Evolutionary conservation across 2,329 filamentous ascomycete genomes (phyloP), one percentile per base, ranked within the genome.

Genomic region (Mycogone perniciosa): DNA sequence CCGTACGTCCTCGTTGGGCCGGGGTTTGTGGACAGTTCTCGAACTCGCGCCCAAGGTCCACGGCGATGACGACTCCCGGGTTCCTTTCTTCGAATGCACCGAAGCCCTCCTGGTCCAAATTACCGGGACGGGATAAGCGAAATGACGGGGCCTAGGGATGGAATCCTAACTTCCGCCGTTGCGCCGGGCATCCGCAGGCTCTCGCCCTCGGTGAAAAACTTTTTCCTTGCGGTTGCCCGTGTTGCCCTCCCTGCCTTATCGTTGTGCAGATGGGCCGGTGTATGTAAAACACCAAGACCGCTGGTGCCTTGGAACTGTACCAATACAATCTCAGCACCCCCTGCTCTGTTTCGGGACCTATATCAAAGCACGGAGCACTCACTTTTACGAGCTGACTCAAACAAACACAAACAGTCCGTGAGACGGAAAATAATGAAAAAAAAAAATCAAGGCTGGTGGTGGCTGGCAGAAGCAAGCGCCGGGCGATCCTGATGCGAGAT

Each of bases 111-210:
- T 58, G 59, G 61, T 62, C 56, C 60, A 66, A 64, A 65, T 67
- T 67, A 63, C 60, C 62, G 54, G 62, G 59, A 60, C 61, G 54
- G 55, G 56, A 57, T 60, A 61, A 67, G 65, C 65, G 65, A 67
- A 61, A 67, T 67, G 65, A 67, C 53, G 57, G 57, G 56, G 55
- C 59, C 51, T 53, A 45, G 56, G 57, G 56, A 57, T 50, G 50
- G 55, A 57, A 57, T 62, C 57, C 60, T 50, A 50, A 46, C 43
- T 46, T 53, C 46, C 46, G 49, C 30, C 29, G 50, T 40, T 30
- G 50, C 29, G 39, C 44, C 50, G 39, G 31, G 50, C 38, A 34
- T 40, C 40, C 40, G 34, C 45, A 33, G n/a, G 27, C n/a, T 48
- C 46, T 40, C 46, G 31, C 41, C 31, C 38, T 44, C 51, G 51